These are phyloP conservation scores for Rhodamnia rubescens DNA, from an alignment of 345 rosid genomes.

Conservation along the genomic window DNA sequence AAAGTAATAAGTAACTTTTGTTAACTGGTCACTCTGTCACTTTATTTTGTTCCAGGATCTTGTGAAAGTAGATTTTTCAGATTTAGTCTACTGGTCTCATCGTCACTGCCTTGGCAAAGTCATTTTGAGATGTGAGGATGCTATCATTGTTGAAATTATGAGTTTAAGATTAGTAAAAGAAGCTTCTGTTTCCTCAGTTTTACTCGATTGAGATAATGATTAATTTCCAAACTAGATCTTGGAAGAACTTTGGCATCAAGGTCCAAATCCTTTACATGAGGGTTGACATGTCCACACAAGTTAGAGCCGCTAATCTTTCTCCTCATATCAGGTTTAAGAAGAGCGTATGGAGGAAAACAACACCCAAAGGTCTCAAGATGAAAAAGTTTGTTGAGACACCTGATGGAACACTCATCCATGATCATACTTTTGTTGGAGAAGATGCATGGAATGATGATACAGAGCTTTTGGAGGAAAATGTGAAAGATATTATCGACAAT, in stretches of 20 bases:
- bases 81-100: neutral
- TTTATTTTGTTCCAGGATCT: neutral
- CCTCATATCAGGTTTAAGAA: conserved; percentile 60
- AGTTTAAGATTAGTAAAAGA: neutral
- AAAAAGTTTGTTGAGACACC: conserved; percentile 72
- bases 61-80: neutral
- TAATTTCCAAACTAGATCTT: neutral
- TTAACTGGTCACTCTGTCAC: neutral
- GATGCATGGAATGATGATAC: conserved; percentile 81
- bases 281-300: neutral
- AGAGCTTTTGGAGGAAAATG: conserved; percentile 34
- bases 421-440: conserved; percentile 83
- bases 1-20: neutral
- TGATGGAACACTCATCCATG: conserved; percentile 71
- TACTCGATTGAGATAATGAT: neutral
- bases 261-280: neutral
- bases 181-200: neutral
- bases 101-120: neutral
- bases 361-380: conserved; percentile 80
- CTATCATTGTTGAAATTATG: neutral
- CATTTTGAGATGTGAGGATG: neutral
- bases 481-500: conserved; percentile 45
- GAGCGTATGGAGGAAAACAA: conserved; percentile 74
- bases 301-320: neutral
- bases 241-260: neutral